Percentiles rank a stretch among this genome's conserved stretches.
Evolutionary conservation across 352 stramenopile genomes (phyloP).

Genomic region (Phytophthora niederhauseri): DNA sequence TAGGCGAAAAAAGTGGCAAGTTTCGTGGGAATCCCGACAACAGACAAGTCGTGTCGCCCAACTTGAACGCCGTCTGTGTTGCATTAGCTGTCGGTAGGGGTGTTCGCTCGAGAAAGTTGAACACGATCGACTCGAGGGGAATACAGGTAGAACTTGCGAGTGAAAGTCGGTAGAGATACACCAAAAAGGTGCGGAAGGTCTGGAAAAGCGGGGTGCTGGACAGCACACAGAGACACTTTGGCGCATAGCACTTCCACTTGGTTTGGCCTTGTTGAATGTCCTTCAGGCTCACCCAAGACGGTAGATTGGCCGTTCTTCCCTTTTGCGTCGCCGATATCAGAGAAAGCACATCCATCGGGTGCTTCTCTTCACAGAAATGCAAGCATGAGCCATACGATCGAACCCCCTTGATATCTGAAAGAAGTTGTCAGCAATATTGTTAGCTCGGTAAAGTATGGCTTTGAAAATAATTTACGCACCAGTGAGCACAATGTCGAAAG

Average conservation of each 20-base stretch:
- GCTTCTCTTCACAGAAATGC: slow-evolving; percentile 68
- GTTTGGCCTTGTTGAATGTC: slow-evolving; percentile 69
- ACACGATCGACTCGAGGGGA: slow-evolving; percentile 55
- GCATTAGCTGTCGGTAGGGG: slow-evolving; percentile 38
- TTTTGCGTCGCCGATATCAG: slow-evolving; percentile 57
- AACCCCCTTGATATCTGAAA: slow-evolving; percentile 59
- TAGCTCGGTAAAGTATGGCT: background rate
- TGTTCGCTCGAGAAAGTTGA: slow-evolving; percentile 60
- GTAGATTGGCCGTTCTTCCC: slow-evolving; percentile 50
- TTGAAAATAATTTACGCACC: slow-evolving; percentile 27
- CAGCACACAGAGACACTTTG: slow-evolving; percentile 70
- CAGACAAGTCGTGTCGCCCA: slow-evolving; percentile 44
- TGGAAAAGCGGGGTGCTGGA: slow-evolving; percentile 63
- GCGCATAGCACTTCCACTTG: slow-evolving; percentile 60
- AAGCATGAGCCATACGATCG: slow-evolving; percentile 65
- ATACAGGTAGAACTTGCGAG: slow-evolving; percentile 28
- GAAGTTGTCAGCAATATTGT: too few species aligned
- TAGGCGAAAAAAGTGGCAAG: slow-evolving; percentile 46
- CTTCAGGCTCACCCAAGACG: slow-evolving; percentile 71
- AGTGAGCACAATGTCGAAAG: slow-evolving; percentile 78
- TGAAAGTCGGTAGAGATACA: slow-evolving; percentile 57
- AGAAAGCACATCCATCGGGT: slow-evolving; percentile 64
- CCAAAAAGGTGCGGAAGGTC: slow-evolving; percentile 52
- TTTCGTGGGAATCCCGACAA: slow-evolving; percentile 35
- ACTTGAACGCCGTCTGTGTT: slow-evolving; percentile 44